Percentiles rank a stretch among this genome's conserved stretches.
phyloP scores from a whole-genome alignment of 148 eudicot species.

The Arbutus unedo region DNA sequence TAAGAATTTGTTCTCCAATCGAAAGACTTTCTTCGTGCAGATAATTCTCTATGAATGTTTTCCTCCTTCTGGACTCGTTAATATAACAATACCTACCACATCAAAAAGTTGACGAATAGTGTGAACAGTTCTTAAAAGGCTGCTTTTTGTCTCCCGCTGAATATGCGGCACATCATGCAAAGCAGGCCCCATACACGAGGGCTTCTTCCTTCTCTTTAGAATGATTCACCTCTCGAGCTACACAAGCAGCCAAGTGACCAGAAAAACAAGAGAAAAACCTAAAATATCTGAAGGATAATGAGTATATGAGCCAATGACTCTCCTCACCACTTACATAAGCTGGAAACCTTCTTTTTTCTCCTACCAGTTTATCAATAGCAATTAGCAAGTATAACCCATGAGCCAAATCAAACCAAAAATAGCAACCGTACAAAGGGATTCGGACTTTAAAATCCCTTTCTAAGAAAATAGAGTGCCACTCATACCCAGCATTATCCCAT shows the following conservation, averaged over 20 bases:
- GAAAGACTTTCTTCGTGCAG: not conserved
- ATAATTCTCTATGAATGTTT: not conserved
- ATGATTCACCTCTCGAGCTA: not conserved
- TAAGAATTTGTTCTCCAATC: not conserved
- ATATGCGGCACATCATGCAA: not conserved
- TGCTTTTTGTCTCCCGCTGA: not conserved
- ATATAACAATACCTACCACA: not conserved
- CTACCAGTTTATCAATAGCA: not conserved
- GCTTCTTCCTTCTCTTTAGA: not conserved
- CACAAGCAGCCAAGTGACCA: slow-evolving; percentile 4
- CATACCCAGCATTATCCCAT: not conserved
- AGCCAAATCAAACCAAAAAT: not conserved
- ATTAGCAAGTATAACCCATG: not conserved
- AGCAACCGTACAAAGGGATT: not conserved
- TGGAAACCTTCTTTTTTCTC: not conserved
- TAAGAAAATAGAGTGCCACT: not conserved
- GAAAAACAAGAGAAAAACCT: not conserved
- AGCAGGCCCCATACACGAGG: not conserved
- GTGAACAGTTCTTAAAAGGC: not conserved
- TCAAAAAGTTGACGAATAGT: not conserved
- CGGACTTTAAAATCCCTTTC: not conserved
- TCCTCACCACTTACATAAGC: not conserved
- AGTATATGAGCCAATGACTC: not conserved
- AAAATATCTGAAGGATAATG: not conserved
- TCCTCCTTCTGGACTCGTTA: not conserved